Percentiles rank a stretch among this genome's conserved stretches.
Conservation (phyloP, 306 rosid genomes). For the Lablab purpureus region DNA sequence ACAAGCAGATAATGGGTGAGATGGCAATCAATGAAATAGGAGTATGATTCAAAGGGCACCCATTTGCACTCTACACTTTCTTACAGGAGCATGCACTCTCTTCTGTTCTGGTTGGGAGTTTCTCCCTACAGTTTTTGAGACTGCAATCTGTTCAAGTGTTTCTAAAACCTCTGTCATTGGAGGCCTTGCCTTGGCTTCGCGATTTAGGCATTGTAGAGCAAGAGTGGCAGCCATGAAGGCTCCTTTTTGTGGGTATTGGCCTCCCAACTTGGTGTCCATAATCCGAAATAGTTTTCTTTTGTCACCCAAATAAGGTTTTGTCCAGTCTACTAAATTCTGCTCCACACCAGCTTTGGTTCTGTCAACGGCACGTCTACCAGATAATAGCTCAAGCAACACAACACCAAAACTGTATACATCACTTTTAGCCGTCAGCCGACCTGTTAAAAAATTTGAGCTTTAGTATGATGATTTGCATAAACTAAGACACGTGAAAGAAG, state of each 20-base stretch:
- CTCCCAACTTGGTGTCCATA: slow-evolving; percentile 91
- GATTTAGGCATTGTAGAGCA: slow-evolving; percentile 70
- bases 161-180: slow-evolving; percentile 76
- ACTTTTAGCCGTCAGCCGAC: slow-evolving; percentile 83
- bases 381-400: slow-evolving; percentile 80
- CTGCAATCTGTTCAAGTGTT: slow-evolving; percentile 65
- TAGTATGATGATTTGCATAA: slow-evolving; percentile 26
- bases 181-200: slow-evolving; percentile 79
- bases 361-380: slow-evolving; percentile 87
- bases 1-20: slow-evolving; percentile 52
- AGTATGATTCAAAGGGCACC: slow-evolving; percentile 53
- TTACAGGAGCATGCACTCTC: slow-evolving; percentile 40
- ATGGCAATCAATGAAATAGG: slow-evolving; percentile 63
- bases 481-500: neutral
- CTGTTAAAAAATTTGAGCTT: slow-evolving; percentile 51
- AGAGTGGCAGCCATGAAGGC: slow-evolving; percentile 72
- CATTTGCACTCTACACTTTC: slow-evolving; percentile 51
- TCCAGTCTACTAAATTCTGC: slow-evolving; percentile 86
- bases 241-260: slow-evolving; percentile 79
- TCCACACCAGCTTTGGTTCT: slow-evolving; percentile 72
- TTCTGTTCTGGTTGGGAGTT: slow-evolving; percentile 55
- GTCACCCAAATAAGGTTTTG: slow-evolving; percentile 78
- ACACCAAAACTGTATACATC: slow-evolving; percentile 93
- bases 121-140: slow-evolving; percentile 59
- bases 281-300: slow-evolving; percentile 79